These are phyloP conservation scores for Vigna trinervia DNA, from an alignment of 306 rosid genomes.

Conservation along the genomic window DNA sequence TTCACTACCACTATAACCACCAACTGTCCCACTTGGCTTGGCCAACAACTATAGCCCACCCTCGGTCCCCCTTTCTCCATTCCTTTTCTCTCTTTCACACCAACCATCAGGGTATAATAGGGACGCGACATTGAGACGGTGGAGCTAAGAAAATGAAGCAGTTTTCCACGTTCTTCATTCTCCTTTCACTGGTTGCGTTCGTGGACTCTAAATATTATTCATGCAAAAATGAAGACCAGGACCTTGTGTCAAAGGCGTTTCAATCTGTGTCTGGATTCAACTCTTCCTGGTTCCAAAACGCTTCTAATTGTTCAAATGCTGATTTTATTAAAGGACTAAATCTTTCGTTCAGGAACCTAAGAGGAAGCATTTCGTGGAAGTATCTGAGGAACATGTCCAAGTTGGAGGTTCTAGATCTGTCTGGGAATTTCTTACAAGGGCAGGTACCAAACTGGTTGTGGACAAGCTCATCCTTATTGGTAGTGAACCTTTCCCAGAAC, in stretches of 20 bases:
- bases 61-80: background rate
- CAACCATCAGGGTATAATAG: background rate
- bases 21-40: conserved; percentile 33
- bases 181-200: conserved; percentile 45
- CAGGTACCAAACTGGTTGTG: conserved; percentile 75
- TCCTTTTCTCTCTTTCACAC: background rate
- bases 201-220: conserved; percentile 57
- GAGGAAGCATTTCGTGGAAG: conserved; percentile 74
- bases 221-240: conserved; percentile 62
- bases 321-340: conserved; percentile 47
- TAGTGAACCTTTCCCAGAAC: conserved; percentile 67
- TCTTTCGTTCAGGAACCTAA: conserved; percentile 65
- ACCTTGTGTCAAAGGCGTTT: conserved; percentile 63
- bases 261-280: conserved; percentile 70
- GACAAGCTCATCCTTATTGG: conserved; percentile 48
- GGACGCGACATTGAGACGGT: conserved; percentile 17
- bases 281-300: conserved; percentile 51
- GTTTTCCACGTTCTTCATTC: conserved; percentile 49
- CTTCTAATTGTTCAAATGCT: conserved; percentile 57
- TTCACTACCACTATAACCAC: conserved; percentile 46
- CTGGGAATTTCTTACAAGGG: conserved; percentile 71
- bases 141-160: conserved; percentile 43
- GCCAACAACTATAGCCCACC: background rate
- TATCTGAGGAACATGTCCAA: conserved; percentile 63
- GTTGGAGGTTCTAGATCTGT: conserved; percentile 67